phyloP scores from a whole-genome alignment of 129 eudicot genomes.

The sunflower (Helianthus annuus) region HanXRQr2.0-SUNRISE NC_035449.2:19685509-19686008 shows the following conservation, averaged over 20 bases:
- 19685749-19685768: constrained; percentile 9
- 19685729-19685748: neutral
- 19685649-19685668: constrained; percentile 63
- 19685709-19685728: neutral
- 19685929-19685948: neutral
- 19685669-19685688: neutral
- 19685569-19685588: constrained; percentile 88
- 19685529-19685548: constrained; percentile 96
- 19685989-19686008: neutral
- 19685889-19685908: constrained; percentile 88
- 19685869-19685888: constrained; percentile 94
- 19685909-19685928: neutral
- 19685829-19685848: constrained; percentile 91
- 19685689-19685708: neutral
- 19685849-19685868: constrained; percentile 86
- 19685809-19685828: constrained; percentile 93
- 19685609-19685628: constrained; percentile 92
- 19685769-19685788: constrained; percentile 95
- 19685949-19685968: neutral
- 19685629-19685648: constrained; percentile 98
- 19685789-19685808: constrained; percentile 88
- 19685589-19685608: constrained; percentile 96
- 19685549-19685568: constrained; percentile 84
- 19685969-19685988: neutral
- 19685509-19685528: constrained; percentile 98